Conservation (phyloP, 768 basidiomycete species). For the Amanita polypyramis region DNA sequence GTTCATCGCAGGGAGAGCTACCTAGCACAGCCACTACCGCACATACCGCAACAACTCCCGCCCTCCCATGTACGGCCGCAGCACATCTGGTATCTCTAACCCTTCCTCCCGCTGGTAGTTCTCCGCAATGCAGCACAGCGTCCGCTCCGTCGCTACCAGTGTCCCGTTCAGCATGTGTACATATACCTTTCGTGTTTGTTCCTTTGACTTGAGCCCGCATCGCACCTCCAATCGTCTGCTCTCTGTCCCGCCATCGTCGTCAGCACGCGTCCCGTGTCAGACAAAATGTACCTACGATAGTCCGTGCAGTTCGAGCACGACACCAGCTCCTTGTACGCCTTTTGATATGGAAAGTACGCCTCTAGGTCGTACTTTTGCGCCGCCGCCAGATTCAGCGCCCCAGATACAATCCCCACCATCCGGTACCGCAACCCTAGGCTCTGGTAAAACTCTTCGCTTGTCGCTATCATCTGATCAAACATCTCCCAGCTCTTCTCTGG, state of each 20-base stretch:
- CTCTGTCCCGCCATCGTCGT: slow-evolving; percentile 39
- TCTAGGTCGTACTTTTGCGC: slow-evolving; percentile 97
- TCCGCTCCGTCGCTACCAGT: slow-evolving; percentile 92
- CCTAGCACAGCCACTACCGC: slow-evolving; percentile 22
- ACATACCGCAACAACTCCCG: slow-evolving; percentile 82
- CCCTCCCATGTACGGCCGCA: slow-evolving; percentile 94
- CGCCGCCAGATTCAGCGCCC: slow-evolving; percentile 93
- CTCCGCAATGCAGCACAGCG: slow-evolving; percentile 95
- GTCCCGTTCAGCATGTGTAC: slow-evolving; percentile 99
- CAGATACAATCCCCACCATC: slow-evolving; percentile 90
- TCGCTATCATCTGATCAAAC: slow-evolving; percentile 85
- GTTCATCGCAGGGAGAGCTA: slow-evolving; percentile 11
- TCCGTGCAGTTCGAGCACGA: slow-evolving; percentile 98
- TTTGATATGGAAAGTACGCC: slow-evolving; percentile 99
- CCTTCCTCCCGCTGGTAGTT: slow-evolving; percentile 97
- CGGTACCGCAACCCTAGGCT: slow-evolving; percentile 88
- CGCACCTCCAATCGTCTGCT: slow-evolving; percentile 87
- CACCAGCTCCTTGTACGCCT: slow-evolving; percentile 92
- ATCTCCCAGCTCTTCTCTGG: slow-evolving; percentile 92
- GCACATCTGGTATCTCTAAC: slow-evolving; percentile 77
- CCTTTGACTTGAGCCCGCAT: slow-evolving; percentile 85
- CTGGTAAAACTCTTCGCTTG: slow-evolving; percentile 93
- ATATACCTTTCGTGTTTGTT: slow-evolving; percentile 85
- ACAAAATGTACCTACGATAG: slow-evolving; percentile 63
- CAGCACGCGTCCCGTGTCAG: neutral